phyloP scores from a whole-genome alignment of 306 rosid genomes.

The Crataegus laevigata region DNA sequence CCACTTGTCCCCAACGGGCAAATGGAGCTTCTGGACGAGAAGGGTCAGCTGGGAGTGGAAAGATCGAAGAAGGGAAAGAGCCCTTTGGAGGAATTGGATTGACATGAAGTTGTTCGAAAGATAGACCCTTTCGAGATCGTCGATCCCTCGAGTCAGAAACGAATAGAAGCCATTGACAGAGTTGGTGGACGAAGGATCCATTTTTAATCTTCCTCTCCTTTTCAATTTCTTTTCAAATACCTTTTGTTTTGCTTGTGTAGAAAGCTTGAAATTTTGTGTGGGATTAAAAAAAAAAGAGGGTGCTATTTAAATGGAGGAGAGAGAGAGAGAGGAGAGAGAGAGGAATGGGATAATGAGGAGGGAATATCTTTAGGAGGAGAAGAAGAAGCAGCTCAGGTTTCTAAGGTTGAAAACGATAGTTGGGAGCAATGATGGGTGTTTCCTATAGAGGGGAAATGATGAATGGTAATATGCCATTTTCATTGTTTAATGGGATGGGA shows the following conservation, averaged over 20 bases:
- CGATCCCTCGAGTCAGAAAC: slow-evolving; percentile 82
- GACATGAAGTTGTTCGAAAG: slow-evolving; percentile 90
- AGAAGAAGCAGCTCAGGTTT: slow-evolving; percentile 71
- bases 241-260: neutral
- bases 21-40: slow-evolving; percentile 90
- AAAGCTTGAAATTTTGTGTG: slow-evolving; percentile 1
- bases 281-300: neutral
- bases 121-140: slow-evolving; percentile 84
- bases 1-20: slow-evolving; percentile 97
- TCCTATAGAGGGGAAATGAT: slow-evolving; percentile 96
- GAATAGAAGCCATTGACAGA: slow-evolving; percentile 94
- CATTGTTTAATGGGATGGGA: slow-evolving; percentile 84
- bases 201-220: slow-evolving; percentile 3
- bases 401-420: slow-evolving; percentile 96
- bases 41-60: slow-evolving; percentile 84
- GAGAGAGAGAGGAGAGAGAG: slow-evolving; percentile 11
- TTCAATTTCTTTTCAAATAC: neutral
- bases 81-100: slow-evolving; percentile 89
- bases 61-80: slow-evolving; percentile 84
- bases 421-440: slow-evolving; percentile 99
- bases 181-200: slow-evolving; percentile 95
- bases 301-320: slow-evolving; percentile 55
- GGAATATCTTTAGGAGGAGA: slow-evolving; percentile 41
- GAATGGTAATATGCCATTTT: slow-evolving; percentile 97
- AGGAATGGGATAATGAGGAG: slow-evolving; percentile 25